Percentiles rank a stretch among this genome's conserved stretches.
Conservation (phyloP, 805 yeast genomes). For the Kluyveromyces aestuarii region DNA sequence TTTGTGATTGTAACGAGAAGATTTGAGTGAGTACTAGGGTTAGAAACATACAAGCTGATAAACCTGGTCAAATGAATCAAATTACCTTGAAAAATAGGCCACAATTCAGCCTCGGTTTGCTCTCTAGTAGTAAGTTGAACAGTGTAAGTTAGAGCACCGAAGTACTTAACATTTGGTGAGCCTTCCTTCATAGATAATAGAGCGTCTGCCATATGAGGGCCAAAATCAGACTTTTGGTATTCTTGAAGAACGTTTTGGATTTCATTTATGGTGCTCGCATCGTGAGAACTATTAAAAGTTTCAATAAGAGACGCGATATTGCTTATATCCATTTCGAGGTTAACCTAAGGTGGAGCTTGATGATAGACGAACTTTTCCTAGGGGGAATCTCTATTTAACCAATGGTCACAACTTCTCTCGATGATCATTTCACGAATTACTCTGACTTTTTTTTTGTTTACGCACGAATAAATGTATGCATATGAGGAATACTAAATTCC, state of each 20-base stretch:
- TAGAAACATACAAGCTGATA: conserved; percentile 9
- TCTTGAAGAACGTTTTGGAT: conserved; percentile 24
- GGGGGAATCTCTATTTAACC: too few relatives aligned
- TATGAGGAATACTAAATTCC: background rate
- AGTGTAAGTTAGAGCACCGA: conserved; percentile 29
- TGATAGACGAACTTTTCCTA: background rate
- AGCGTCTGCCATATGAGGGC: conserved; percentile 21
- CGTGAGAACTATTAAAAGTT: conserved; percentile 21
- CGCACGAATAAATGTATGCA: too few relatives aligned
- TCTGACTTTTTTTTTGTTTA: too few relatives aligned
- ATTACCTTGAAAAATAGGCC: conserved; percentile 20
- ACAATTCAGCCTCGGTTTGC: conserved; percentile 10
- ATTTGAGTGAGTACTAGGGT: conserved; percentile 10
- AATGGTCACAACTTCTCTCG: background rate
- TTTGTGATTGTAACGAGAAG: conserved; percentile 21
- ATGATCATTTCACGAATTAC: background rate
- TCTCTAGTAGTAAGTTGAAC: conserved; percentile 22
- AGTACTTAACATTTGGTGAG: conserved; percentile 24
- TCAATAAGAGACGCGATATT: conserved; percentile 14
- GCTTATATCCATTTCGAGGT: background rate
- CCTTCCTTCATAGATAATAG: conserved; percentile 11
- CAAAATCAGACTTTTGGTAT: conserved; percentile 24
- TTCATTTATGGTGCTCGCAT: conserved; percentile 20
- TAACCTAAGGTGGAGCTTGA: background rate
- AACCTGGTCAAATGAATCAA: conserved; percentile 15